Conservation (phyloP, 768 basidiomycete species). For the Naematelia aurantialba region DNA sequence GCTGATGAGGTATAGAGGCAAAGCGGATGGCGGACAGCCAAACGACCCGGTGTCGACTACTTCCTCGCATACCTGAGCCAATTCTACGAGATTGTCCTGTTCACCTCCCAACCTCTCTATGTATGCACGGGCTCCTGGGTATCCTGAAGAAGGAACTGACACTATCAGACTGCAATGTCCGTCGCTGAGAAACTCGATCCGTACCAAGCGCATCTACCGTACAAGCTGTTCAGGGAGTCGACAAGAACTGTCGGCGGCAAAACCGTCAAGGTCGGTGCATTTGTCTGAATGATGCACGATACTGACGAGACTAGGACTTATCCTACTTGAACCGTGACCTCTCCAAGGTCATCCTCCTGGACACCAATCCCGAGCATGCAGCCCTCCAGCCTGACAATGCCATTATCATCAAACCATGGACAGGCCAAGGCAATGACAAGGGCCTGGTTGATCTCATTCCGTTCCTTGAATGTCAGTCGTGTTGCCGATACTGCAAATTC, state of each 20-base stretch:
- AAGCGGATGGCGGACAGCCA: slow-evolving; percentile 95
- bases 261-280: slow-evolving; percentile 68
- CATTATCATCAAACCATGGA: slow-evolving; percentile 78
- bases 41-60: slow-evolving; percentile 96
- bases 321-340: slow-evolving; percentile 92
- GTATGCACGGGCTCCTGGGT: slow-evolving; percentile 56
- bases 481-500: not conserved
- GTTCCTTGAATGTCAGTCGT: slow-evolving; percentile 77
- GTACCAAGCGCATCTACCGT: slow-evolving; percentile 80
- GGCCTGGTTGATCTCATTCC: slow-evolving; percentile 90
- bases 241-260: slow-evolving; percentile 77
- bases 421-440: slow-evolving; percentile 66
- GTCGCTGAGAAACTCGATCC: slow-evolving; percentile 91
- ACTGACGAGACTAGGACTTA: slow-evolving; percentile 60
- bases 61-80: slow-evolving; percentile 96
- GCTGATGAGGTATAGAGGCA: slow-evolving; percentile 59
- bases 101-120: slow-evolving; percentile 84
- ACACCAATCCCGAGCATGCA: slow-evolving; percentile 75
- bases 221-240: slow-evolving; percentile 87
- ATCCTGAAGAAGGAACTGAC: not conserved
- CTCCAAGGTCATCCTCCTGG: slow-evolving; percentile 80
- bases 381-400: slow-evolving; percentile 82
- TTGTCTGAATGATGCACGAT: not conserved
- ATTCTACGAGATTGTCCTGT: slow-evolving; percentile 96
- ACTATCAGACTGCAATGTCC: slow-evolving; percentile 70